Evolutionary conservation across 2,329 filamentous ascomycete species (phyloP), one percentile per base, ranked within the genome.

Genomic region (Phialophora tarda): DNA sequence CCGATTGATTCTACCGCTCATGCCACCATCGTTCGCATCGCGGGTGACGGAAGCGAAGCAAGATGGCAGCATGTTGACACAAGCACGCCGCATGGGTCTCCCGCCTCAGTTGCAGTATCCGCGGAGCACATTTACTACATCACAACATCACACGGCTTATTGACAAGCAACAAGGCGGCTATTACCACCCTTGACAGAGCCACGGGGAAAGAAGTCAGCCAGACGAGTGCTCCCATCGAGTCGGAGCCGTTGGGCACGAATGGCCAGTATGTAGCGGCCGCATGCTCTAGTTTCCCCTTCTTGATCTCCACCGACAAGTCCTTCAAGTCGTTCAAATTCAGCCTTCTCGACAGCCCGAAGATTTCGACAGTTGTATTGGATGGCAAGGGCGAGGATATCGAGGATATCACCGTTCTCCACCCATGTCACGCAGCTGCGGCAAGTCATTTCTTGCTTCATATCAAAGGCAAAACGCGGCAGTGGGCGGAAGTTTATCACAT

Each of bases 401-500:
- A 88, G 63, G 80, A 82, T 23, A 81, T 91, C 54, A 78, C 79
- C 1, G 82, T 97, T 24, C 91, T 96, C 74, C 91, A 91, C 0
- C 90, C 92, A 17, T 88, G 88, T 70, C 83, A 89, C 63, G 80
- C 87, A 32, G 90, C 91, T 74, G 89, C 91, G 3, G 83, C 88
- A 54, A 84, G 92, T 44, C 92, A 96, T 80, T 96, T 97, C 80
- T 81, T 97, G 34, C 90, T 97, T 4, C 91, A 97, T 72, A 92
- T 88, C 72, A 84, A 89, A 72, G 91, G 91, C 0, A 82, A 82
- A 41, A 82, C 82, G 2, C 88, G 88, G 21, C 91, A 93, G 75
- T 92, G 91, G 82, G 94, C 90, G 2, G 90, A 96, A 68, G 89
- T 98, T 32, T 97, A 90, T 75, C 92, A 96, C 73, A 85, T 96